Evolutionary conservation across 495 filamentous ascomycete species (phyloP), one percentile per base, ranked within the genome.

Genomic region (Neurospora sp.): DNA sequence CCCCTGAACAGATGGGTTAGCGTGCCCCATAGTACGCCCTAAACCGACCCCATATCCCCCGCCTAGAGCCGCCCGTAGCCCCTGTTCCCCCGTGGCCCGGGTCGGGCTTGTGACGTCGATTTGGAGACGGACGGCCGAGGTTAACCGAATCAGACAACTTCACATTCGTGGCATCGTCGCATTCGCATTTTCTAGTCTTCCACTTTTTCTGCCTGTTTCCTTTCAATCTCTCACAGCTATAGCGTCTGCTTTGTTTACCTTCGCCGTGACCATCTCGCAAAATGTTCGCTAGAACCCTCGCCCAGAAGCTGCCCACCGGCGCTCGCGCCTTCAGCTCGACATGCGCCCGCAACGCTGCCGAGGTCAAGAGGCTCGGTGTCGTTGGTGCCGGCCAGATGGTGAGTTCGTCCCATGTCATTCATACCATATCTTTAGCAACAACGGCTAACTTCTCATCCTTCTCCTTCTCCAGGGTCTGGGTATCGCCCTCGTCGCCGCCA

Each of bases 351-450:
- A 81, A 83, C 75, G 88, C 90, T 77, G 88, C 89, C 77, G 90
- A 94, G 83, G 92, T 98, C 66, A 96, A 95, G 84, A 91, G 89
- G 72, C 84, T 99, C 23, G 96, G 96, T 73, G 96, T 99, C 39
- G 85, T 99, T 77, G 96, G 96, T 74, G 96, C 95, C 69, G 96
- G 96, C 20, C 96, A 98, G 81, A 98, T 98, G 94, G 94, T 96
- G 85, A 81, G 82, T 72, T 69, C 71, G 11, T 70, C 72, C 42
- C 54, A 37, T 62, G n/a, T 40, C 39, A 38, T n/a, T 69, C 71
- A 66, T 35, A 2, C 39, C 41, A 73, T 73, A 10, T 8, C 20
- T 54, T 40, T 7, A 27, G 20, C n/a, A 6, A 31, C 14, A 14
- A 12, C 5, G 10, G 31, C 44, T 60, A 35, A 71, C 40, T 38